These are phyloP conservation scores for Elsinoe australis DNA, from an alignment of 2,329 filamentous ascomycete genomes.

Conservation along the genomic window DNA sequence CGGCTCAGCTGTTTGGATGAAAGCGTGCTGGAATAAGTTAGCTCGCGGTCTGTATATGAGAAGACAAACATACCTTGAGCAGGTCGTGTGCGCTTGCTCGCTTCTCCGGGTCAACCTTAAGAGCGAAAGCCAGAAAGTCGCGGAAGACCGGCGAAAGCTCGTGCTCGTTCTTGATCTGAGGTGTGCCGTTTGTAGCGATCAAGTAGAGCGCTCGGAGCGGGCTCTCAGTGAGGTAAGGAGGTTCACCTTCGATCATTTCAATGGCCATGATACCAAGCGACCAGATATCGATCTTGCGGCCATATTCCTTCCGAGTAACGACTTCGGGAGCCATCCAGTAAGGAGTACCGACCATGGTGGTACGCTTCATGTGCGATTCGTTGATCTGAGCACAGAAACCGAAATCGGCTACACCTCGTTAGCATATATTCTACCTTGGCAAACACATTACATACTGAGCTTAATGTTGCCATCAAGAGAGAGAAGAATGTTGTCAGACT, in stretches of 20 bases:
- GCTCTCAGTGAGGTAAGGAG: conserved; percentile 91
- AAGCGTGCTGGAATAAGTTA: conserved; percentile 35
- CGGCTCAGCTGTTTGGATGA: conserved; percentile 47
- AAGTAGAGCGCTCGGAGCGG: conserved; percentile 87
- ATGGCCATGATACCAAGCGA: conserved; percentile 98
- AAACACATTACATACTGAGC: conserved; percentile 59
- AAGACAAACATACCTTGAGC: conserved; percentile 70
- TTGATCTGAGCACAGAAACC: conserved; percentile 99
- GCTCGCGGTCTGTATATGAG: no score
- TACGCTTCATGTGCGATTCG: conserved; percentile 91
- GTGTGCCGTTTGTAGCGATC: conserved; percentile 94
- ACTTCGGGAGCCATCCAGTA: conserved; percentile 99
- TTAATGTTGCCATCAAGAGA: conserved; percentile 95
- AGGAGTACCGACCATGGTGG: conserved; percentile 96
- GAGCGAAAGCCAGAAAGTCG: conserved; percentile 84
- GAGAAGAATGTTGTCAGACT: conserved; percentile 94
- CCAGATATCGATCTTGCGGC: conserved; percentile 98
- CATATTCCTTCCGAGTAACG: conserved; percentile 94
- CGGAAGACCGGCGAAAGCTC: conserved; percentile 72
- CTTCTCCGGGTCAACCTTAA: conserved; percentile 97
- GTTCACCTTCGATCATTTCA: conserved; percentile 99
- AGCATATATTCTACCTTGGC: conserved; percentile 15
- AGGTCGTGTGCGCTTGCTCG: conserved; percentile 90
- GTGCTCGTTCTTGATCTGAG: conserved; percentile 87
- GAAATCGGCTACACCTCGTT: conserved; percentile 65